Evolutionary conservation across 257 asterid species (phyloP).

Genomic region (Nemophila menziesii): DNA sequence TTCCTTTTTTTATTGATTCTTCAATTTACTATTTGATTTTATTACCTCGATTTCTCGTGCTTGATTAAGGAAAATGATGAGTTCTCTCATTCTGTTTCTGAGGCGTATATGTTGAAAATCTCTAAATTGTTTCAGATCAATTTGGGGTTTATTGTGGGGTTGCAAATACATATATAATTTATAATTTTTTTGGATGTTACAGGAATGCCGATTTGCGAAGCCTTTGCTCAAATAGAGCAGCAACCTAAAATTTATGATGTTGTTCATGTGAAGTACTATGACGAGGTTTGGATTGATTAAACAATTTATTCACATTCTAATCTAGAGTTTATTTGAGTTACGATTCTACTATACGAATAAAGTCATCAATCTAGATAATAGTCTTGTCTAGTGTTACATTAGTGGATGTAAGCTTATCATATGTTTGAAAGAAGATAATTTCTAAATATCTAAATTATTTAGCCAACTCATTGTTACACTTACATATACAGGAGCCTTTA

Average conservation of each 20-base stretch:
- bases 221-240: slow-evolving; percentile 81
- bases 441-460: no score
- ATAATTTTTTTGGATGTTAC: slow-evolving; percentile 10
- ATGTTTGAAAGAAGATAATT: no score
- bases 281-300: slow-evolving; percentile 52
- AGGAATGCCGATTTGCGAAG: slow-evolving; percentile 87
- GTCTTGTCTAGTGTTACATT: no score
- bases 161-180: neutral
- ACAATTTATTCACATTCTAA: neutral
- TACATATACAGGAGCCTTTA: slow-evolving; percentile 57
- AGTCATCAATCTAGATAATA: no score
- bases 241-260: slow-evolving; percentile 68
- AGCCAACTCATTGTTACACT: slow-evolving; percentile 7
- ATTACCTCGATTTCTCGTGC: neutral
- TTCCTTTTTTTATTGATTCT: neutral
- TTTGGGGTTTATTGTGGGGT: neutral
- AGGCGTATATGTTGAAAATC: neutral
- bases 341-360: neutral
- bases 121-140: neutral
- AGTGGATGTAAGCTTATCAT: no score
- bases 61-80: neutral
- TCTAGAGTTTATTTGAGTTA: neutral
- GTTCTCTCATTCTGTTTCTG: neutral
- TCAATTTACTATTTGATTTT: neutral
- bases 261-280: slow-evolving; percentile 78